Base-by-base conservation (phyloP, 352 stramenopile genomes). In the Globisporangium rhizosaccharum region DNA sequence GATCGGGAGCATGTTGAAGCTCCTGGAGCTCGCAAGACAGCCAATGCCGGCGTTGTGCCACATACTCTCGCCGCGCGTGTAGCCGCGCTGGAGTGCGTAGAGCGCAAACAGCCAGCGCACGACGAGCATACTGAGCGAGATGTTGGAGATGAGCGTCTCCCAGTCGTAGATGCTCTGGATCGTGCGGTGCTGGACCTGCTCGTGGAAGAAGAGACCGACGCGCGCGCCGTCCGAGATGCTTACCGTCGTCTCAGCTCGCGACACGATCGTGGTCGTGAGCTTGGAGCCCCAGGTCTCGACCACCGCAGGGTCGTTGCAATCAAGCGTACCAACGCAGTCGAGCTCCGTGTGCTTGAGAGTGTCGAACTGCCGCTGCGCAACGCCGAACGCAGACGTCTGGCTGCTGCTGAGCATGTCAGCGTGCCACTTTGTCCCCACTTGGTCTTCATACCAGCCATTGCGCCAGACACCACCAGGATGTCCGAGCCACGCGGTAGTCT, bases 361-460 rank as follows among this genome's bases (percentile, higher is more conserved):
- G 30, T 86, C 75, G n/a, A 86, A 86, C 46, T 77, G 65, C 1
- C 62, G 57, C 39, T 65, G 57, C 33, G 33, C 50, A 62, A 39
- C 8, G 33, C 33, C 33, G 33, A 39, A 8, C 33, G 33, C 33
- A 3, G 33, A 39, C 33, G 33, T 39, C 33, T 39, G 33, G 33
- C 10, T 39, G 8, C 59, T 69, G 26, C 54, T 73, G 53, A 79
- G 57, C 17, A 87, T 28, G 53, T 84, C 74, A 14, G 72, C 64
- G 60, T 69, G 54, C 57, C 67, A 75, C 36, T 61, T 59, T 2
- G 55, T 44, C 1, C 67, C 65, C 1, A 25, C 12, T 0, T 7
- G 8, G 28, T 68, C 61, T 26, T 79, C 67, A 55, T 74, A 63
- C 73, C 73, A 86, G 14, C 76, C 76, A 30, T 86, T 73, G 18